phyloP scores from a whole-genome alignment of 495 filamentous ascomycete genomes.

The Talaromyces trachyspermus region DNA sequence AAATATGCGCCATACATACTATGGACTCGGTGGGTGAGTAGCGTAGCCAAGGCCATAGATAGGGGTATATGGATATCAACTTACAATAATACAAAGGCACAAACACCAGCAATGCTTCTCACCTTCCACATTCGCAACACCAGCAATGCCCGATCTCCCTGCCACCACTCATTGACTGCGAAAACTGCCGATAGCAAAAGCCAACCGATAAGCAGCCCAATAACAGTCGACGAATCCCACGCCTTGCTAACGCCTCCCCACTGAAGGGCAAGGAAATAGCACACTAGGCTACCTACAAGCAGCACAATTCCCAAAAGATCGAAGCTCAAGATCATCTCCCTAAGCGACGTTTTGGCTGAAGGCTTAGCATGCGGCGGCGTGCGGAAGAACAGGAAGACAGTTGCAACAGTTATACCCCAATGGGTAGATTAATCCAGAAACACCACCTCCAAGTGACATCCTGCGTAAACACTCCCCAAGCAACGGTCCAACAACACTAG shows the following conservation, averaged over 20 bases:
- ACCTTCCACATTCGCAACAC: neutral
- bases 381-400: slow-evolving; percentile 46
- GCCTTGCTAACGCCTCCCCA: slow-evolving; percentile 16
- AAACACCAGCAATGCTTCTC: neutral
- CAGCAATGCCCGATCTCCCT: neutral
- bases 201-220: slow-evolving; percentile 19
- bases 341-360: slow-evolving; percentile 23
- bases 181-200: neutral
- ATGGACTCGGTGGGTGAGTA: neutral
- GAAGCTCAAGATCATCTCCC: slow-evolving; percentile 23
- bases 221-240: slow-evolving; percentile 16
- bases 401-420: slow-evolving; percentile 42
- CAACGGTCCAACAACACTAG: slow-evolving; percentile 28
- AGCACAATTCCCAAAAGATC: slow-evolving; percentile 21
- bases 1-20: slow-evolving; percentile 27
- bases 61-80: too few species aligned
- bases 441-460: slow-evolving; percentile 43
- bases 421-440: slow-evolving; percentile 42
- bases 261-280: slow-evolving; percentile 21
- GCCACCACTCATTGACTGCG: neutral
- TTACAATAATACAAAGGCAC: neutral
- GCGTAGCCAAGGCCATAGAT: neutral
- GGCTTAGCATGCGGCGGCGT: slow-evolving; percentile 15
- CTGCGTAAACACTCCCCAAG: slow-evolving; percentile 41
- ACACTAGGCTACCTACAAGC: slow-evolving; percentile 19